Conservation (phyloP, 345 rosid genomes). For the Lumnitzera racemosa region DNA sequence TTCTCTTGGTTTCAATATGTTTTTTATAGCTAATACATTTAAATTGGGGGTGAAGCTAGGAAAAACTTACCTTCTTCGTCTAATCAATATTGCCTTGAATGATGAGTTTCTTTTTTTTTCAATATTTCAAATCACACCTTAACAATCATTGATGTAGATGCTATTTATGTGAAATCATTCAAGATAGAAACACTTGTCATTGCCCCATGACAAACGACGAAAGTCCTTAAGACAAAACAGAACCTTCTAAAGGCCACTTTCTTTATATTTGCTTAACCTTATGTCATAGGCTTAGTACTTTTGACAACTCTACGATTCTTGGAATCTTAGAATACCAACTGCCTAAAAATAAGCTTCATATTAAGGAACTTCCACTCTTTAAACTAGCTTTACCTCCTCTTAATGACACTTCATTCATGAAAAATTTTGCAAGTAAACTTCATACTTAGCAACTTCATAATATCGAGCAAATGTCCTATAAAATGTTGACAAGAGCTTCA, state of each 20-base stretch:
- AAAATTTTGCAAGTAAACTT: not conserved
- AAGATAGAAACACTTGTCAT: constrained; percentile 8
- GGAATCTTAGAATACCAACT: constrained; percentile 18
- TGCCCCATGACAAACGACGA: constrained; percentile 21
- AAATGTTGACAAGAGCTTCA: constrained; percentile 6
- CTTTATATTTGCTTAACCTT: constrained; percentile 22
- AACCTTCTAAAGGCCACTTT: constrained; percentile 11
- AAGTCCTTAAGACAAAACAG: constrained; percentile 19
- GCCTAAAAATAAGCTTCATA: not conserved
- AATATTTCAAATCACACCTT: constrained; percentile 19
- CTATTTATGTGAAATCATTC: constrained; percentile 19
- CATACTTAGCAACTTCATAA: constrained; percentile 6
- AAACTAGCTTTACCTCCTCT: constrained; percentile 9
- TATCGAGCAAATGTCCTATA: constrained; percentile 17
- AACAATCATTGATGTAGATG: constrained; percentile 21
- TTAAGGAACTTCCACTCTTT: not conserved
- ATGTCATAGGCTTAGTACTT: constrained; percentile 14
- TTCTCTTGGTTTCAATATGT: not conserved
- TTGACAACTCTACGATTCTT: constrained; percentile 21
- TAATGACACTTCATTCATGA: too few relatives aligned
- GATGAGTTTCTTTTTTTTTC: constrained; percentile 11
- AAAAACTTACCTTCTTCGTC: constrained; percentile 16
- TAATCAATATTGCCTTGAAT: constrained; percentile 3
- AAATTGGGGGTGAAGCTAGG: constrained; percentile 17
- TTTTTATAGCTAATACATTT: constrained; percentile 11